Conservation (phyloP, 2,329 filamentous ascomycete species). For the Ophiocordyceps polyrhachis-furcata region DNA sequence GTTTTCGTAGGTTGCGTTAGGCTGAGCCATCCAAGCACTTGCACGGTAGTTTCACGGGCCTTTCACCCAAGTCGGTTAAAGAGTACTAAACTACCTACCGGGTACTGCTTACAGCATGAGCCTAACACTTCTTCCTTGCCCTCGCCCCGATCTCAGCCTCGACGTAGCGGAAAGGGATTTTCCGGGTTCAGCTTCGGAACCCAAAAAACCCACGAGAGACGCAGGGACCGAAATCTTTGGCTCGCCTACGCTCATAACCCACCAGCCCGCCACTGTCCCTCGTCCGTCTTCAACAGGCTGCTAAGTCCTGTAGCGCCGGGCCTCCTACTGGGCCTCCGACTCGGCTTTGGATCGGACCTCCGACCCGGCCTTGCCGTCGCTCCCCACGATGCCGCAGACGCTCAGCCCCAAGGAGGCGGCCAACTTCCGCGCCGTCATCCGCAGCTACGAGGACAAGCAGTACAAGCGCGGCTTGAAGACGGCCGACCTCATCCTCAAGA, state of each 20-base stretch:
- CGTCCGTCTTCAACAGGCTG: background rate
- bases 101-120: no score
- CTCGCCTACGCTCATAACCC: background rate
- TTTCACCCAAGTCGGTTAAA: no score
- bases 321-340: background rate
- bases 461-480: constrained; percentile 90
- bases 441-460: constrained; percentile 94
- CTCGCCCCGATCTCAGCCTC: no score
- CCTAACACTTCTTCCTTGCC: no score
- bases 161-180: background rate
- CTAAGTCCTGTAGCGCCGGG: background rate
- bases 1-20: no score
- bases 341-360: background rate
- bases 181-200: background rate
- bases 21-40: no score
- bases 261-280: background rate
- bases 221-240: background rate
- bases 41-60: no score
- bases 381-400: constrained; percentile 46
- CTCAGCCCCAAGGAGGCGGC: constrained; percentile 76
- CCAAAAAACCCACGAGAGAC: background rate
- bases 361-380: background rate
- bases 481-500: constrained; percentile 89
- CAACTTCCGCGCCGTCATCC: constrained; percentile 87
- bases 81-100: no score